Evolutionary conservation across 768 basidiomycete species (phyloP), one percentile per base, ranked within the genome.

Genomic region (Lenzites betulinus): DNA sequence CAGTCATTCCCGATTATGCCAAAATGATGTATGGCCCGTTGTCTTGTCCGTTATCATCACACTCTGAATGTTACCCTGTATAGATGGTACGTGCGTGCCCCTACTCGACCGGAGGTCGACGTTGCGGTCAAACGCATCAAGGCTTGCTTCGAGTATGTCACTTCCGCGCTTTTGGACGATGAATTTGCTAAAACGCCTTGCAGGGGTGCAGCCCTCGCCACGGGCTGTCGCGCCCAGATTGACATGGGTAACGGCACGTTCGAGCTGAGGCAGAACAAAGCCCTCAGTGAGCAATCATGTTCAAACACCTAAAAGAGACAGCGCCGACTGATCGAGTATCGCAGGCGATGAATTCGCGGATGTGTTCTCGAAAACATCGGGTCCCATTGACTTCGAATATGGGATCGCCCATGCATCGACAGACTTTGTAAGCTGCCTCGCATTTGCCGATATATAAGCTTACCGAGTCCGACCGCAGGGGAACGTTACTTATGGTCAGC

Each of bases 1-100:
- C 56, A 93, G 92, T 95, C 51, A 91, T 92, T 50, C 93, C 93
- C 0, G 91, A 93, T 69, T 87, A 92, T 67, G 79, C 90, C 1
- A 87, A 85, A 64, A 84, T 91, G 75, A 73, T 77, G 89, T 89
- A 68, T 58, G 85, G 70, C 23, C 7, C 13, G 9, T 18, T 8
- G 6, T 16, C 1, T 3, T 7, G 11, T 20, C 35, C 16, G 11
- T 26, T 12, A 28, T 18, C 47, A 23, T 38, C 13, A 20, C 0
- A 30, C 35, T 47, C 0, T 2, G 18, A 43, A 11, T 26, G 7
- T 47, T 39, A 2, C 22, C 2, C 22, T 50, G 26, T 15, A 18
- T 59, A 88, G 86, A 6, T 94, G 86, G 76, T 85, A 85, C 64
- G 83, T 92, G 5, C 88, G 92, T 22, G 89, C 89, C 0, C 87